Percentiles rank a stretch among this genome's conserved stretches.
Conservation (phyloP, 768 basidiomycete genomes). For the Pluteus cervinus region DNA sequence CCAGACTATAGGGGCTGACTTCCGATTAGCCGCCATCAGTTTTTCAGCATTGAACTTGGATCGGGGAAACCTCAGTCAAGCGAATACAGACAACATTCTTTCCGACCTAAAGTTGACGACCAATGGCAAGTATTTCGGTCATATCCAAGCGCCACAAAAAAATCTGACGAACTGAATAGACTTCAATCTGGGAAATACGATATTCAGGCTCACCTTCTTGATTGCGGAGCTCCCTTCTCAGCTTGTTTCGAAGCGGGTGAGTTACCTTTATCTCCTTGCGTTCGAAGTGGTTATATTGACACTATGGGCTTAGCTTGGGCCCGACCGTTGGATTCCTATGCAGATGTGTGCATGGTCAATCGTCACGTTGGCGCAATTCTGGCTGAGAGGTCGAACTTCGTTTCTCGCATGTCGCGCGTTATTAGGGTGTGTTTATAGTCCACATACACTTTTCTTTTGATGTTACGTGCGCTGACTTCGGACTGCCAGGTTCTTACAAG, state of each 20-base stretch:
- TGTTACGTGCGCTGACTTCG: background rate
- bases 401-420: slow-evolving; percentile 45
- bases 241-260: slow-evolving; percentile 52
- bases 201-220: slow-evolving; percentile 47
- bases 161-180: slow-evolving; percentile 23
- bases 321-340: slow-evolving; percentile 59
- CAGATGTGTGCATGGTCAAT: slow-evolving; percentile 54
- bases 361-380: slow-evolving; percentile 48
- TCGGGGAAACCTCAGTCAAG: slow-evolving; percentile 47
- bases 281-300: background rate
- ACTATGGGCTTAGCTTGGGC: slow-evolving; percentile 35
- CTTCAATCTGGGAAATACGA: slow-evolving; percentile 49
- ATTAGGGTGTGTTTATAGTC: slow-evolving; percentile 29
- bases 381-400: slow-evolving; percentile 42
- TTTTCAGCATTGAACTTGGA: slow-evolving; percentile 55
- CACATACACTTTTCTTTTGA: background rate
- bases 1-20: background rate
- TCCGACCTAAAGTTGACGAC: slow-evolving; percentile 48
- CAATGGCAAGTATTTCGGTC: slow-evolving; percentile 20
- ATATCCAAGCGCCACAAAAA: background rate
- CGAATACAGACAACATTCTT: slow-evolving; percentile 55
- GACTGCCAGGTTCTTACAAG: slow-evolving; percentile 33
- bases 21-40: slow-evolving; percentile 34
- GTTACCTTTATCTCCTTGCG: slow-evolving; percentile 10
- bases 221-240: slow-evolving; percentile 59